A percentile compares a stretch with the other conserved stretches of the same genome.
Conservation (phyloP, 2,329 filamentous ascomycete genomes). For the Verticillium tricorpus region DNA sequence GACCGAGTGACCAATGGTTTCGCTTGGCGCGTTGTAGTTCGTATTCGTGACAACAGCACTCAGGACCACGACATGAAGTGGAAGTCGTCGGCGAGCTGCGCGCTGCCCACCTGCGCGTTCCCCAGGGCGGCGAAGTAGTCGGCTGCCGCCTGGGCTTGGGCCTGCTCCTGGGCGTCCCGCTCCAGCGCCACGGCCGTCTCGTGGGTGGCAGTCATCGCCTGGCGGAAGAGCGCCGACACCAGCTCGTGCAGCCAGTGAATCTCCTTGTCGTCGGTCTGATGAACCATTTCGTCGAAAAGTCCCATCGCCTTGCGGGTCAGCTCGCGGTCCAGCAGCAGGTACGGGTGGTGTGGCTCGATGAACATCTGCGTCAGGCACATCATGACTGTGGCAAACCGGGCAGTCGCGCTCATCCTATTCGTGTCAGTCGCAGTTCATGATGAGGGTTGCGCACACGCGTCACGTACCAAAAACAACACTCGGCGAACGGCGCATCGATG, state of each 20-base stretch:
- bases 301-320: constrained; percentile 20
- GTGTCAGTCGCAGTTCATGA: neutral
- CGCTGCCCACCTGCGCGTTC: neutral
- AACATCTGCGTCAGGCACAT: constrained; percentile 27
- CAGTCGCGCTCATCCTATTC: constrained; percentile 13
- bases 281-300: constrained; percentile 18
- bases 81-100: constrained; percentile 7
- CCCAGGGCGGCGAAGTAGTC: constrained; percentile 4
- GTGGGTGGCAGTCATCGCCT: constrained; percentile 4
- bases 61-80: neutral
- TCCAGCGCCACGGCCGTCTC: constrained; percentile 7
- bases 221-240: constrained; percentile 11
- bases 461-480: constrained; percentile 26
- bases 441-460: neutral
- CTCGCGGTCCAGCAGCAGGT: constrained; percentile 21
- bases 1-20: neutral
- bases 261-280: neutral
- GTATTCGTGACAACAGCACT: neutral
- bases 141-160: neutral
- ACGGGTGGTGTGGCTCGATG: constrained; percentile 19
- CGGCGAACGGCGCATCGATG: constrained; percentile 20
- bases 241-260: constrained; percentile 9
- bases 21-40: neutral
- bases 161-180: constrained; percentile 2
- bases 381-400: constrained; percentile 27